phyloP scores from a whole-genome alignment of 2,329 filamentous ascomycete genomes.

The Aspergillus puulaauensis region DNA sequence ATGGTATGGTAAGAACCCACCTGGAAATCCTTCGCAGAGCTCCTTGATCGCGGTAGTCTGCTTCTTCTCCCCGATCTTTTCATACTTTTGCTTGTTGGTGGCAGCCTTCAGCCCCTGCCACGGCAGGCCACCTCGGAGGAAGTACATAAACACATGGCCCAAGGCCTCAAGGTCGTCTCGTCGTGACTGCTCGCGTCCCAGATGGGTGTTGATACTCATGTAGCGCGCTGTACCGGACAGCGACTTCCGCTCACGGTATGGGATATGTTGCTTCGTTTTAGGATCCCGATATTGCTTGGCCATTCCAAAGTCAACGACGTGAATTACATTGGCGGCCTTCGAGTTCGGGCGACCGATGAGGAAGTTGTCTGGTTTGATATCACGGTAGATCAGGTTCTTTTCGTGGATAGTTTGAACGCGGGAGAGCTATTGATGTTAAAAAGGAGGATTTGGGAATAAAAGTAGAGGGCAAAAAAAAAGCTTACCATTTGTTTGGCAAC shows the following conservation, averaged over 20 bases:
- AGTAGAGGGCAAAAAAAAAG: conserved; percentile 10
- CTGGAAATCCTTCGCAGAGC: conserved; percentile 89
- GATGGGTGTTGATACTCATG: conserved; percentile 99
- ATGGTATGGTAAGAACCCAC: conserved; percentile 39
- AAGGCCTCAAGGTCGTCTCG: conserved; percentile 91
- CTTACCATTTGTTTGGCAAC: conserved; percentile 96
- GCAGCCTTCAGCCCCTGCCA: conserved; percentile 69
- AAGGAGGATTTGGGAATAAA: neutral
- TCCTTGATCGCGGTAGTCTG: conserved; percentile 97
- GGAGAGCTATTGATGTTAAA: conserved; percentile 63
- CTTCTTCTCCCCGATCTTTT: conserved; percentile 99
- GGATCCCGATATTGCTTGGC: conserved; percentile 98
- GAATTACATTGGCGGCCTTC: conserved; percentile 95
- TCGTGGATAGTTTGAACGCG: conserved; percentile 94
- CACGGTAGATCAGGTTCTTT: conserved; percentile 98
- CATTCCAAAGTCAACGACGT: conserved; percentile 99
- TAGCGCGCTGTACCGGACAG: conserved; percentile 95
- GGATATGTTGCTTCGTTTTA: conserved; percentile 98
- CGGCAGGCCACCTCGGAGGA: conserved; percentile 63
- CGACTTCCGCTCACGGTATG: conserved; percentile 94
- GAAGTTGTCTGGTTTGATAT: conserved; percentile 99
- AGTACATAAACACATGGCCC: conserved; percentile 70
- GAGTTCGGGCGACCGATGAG: conserved; percentile 88
- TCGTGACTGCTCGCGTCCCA: conserved; percentile 92
- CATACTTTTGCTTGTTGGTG: conserved; percentile 93